phyloP scores from a whole-genome alignment of 768 basidiomycete genomes.

The Multifurca ochricompacta region DNA sequence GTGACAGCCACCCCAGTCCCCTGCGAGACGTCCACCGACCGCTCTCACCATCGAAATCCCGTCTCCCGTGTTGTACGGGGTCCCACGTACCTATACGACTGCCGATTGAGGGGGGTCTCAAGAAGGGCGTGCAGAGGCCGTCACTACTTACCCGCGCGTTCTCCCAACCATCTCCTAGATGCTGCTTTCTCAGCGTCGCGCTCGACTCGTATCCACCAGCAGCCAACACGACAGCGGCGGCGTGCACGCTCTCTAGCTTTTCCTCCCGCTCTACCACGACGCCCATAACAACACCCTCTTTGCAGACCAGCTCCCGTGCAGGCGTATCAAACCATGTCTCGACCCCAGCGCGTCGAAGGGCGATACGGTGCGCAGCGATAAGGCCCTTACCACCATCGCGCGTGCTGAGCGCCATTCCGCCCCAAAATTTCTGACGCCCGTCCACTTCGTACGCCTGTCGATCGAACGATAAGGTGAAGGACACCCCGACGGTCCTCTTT shows the following conservation, averaged over 20 bases:
- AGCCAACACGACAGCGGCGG: conserved; percentile 49
- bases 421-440: conserved; percentile 62
- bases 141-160: conserved; percentile 40
- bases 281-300: conserved; percentile 37
- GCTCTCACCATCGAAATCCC: conserved; percentile 45
- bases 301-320: conserved; percentile 33
- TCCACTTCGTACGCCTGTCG: conserved; percentile 60
- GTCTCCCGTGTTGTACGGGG: conserved; percentile 66
- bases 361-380: conserved; percentile 45
- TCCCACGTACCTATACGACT: conserved; percentile 50
- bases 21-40: conserved; percentile 46
- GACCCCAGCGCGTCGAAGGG: conserved; percentile 43
- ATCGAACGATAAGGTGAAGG: conserved; percentile 53
- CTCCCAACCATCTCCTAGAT: conserved; percentile 54
- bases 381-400: conserved; percentile 62
- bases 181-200: conserved; percentile 39
- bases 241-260: conserved; percentile 29
- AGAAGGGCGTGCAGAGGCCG: neutral
- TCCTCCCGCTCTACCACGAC: conserved; percentile 37
- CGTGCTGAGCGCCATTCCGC: conserved; percentile 56
- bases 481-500: conserved; percentile 39
- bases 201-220: conserved; percentile 63
- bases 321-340: conserved; percentile 51
- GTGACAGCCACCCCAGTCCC: conserved; percentile 68
- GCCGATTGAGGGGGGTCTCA: neutral